Evolutionary conservation across 768 basidiomycete genomes (phyloP), one percentile per base, ranked within the genome.

Genomic region (Piloderma croceum): DNA sequence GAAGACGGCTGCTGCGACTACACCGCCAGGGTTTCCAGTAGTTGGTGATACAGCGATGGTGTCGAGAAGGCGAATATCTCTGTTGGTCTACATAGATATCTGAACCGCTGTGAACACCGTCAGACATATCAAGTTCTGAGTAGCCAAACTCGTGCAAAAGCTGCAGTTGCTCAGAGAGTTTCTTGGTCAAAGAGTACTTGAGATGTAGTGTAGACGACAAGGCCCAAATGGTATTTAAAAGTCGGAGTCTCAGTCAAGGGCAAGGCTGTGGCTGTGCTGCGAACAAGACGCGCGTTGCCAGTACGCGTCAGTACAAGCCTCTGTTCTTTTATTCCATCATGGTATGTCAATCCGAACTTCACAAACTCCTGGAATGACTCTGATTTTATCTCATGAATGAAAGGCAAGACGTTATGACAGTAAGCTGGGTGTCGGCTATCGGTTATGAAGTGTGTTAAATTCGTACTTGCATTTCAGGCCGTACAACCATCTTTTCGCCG

Each of bases 401-500:
- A 34, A 91, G 91, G 88, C 91, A 53, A 81, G 91, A 76, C 77
- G 91, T 71, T 94, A 94, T 63, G 91, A 94, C 62, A 93, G 91
- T 93, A 63, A 67, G 88, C 71, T 20, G 20, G 45, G 36, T 37
- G 41, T 18, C 15, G 21, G 24, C 23, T 50, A 6, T 31, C 34
- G 24, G 40, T 6, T 13, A 15, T 35, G 45, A 39, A 37, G 36
- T n/a, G 35, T 46, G 41, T 43, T 44, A 43, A 24, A 43, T 49
- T 50, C 48, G 50, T 50, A 25, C 56, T 38, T 45, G 39, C 42
- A 56, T 54, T 56, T 54, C 65, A 89, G 83, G 83, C 67, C 83
- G 91, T 53, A 99, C 93, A 51, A 98, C 94, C 46, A 98, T 96
- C 69, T 98, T 98, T 79, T 97, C 93, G 39, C 94, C 94, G 24